Base-by-base conservation (phyloP, 768 basidiomycete species). In the Mycena polygramma region DNA sequence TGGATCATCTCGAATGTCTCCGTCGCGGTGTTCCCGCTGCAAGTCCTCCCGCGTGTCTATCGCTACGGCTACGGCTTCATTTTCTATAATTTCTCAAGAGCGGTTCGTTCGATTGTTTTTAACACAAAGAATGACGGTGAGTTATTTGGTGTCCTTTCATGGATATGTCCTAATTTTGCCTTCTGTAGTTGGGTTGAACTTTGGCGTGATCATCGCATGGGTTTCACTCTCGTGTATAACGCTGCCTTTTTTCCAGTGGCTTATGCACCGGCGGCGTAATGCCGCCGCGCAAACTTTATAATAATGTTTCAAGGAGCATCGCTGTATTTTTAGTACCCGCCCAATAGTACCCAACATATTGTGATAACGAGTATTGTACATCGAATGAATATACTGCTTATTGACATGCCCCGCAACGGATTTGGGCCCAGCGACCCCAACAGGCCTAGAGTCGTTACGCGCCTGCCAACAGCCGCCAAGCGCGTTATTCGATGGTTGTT, bases 51-150 rank as follows among this genome's bases (percentile, higher is more conserved):
- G 0, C 73, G 73, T 46, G 69, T 93, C 66, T 92, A 85, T 79
- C 85, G 83, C 57, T 93, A 93, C 68, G 93, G 91, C 1, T 92
- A 89, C 71, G 91, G 87, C 0, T 84, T 83, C 71, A 93, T 93
- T 1, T 93, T 94, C 75, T 93, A 91, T 77, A 92, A 93, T 73
- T 82, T 93, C 36, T 88, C 90, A 17, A 79, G 82, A 46, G 87
- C 90, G 0, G 85, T 89, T 5, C 84, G 93, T 22, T 82, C 88
- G 30, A 82, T 94, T 64, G 77, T 91, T n/a, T 93, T 94, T 72
- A 81, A 85, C 45, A 92, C 91, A 4, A 88, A 87, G 75, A 90
- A 91, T 68, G 79, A 86, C 22, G 76, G 90, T 91, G 68, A 45
- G 88, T 82, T 41, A 41, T 26, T 22, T 61, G n/a, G 54, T 57